These are phyloP conservation scores for Marasmius oreades DNA, from an alignment of 1,284 basidiomycete species.

Conservation along the genomic window DNA sequence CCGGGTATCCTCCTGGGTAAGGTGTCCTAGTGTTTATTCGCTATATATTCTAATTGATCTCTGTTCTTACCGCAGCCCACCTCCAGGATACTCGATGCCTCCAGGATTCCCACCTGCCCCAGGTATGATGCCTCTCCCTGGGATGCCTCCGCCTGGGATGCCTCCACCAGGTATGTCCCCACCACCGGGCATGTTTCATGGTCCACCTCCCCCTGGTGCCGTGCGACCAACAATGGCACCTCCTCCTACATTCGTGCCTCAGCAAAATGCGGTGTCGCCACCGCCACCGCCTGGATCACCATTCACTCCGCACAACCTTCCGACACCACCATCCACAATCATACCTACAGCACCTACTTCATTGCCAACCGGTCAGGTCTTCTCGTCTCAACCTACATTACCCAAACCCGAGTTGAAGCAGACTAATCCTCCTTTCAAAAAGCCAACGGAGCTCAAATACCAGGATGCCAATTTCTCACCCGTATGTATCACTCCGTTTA, in stretches of 20 bases:
- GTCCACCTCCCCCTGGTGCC: conserved; percentile 35
- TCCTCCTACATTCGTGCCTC: conserved; percentile 29
- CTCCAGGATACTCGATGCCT: conserved; percentile 39
- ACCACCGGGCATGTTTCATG: conserved; percentile 26
- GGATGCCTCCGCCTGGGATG: conserved; percentile 23
- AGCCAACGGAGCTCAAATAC: conserved; percentile 73
- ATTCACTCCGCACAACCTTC: conserved; percentile 14
- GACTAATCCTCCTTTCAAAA: conserved; percentile 72
- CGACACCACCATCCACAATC: conserved; percentile 22
- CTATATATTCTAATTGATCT: conserved; percentile 11
- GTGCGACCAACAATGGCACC: conserved; percentile 32
- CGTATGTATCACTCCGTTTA: conserved; percentile 36
- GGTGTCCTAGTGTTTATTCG: conserved; percentile 11
- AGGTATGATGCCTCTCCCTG: conserved; percentile 13
- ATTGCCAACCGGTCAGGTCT: conserved; percentile 10
- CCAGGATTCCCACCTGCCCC: conserved; percentile 29
- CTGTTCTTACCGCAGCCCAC: conserved; percentile 32
- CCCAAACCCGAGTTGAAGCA: conserved; percentile 58
- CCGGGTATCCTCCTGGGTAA: conserved; percentile 23
- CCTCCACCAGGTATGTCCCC: conserved; percentile 28
- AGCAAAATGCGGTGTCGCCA: conserved; percentile 20
- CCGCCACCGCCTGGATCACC: conserved; percentile 24
- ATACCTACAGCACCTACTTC: conserved; percentile 23
- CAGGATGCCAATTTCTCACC: conserved; percentile 74
- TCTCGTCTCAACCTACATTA: conserved; percentile 41